Conservation (phyloP, 1,284 basidiomycete genomes). For the Peniophora sp. region DNA sequence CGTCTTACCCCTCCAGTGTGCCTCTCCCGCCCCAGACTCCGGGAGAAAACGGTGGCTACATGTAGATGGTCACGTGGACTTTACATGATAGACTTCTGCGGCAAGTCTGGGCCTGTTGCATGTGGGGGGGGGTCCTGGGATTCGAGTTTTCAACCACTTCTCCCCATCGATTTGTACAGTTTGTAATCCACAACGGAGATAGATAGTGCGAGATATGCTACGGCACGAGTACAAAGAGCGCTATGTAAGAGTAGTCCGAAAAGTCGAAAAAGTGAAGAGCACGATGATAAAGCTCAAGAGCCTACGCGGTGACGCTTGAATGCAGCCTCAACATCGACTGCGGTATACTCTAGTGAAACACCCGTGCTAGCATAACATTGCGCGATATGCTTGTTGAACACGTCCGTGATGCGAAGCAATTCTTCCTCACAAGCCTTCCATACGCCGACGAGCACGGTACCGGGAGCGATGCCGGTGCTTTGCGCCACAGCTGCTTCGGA, state of each 20-base stretch:
- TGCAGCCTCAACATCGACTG: conserved; percentile 68
- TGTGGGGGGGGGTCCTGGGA: too few species aligned
- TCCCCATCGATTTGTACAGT: too few species aligned
- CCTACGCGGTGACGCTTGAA: conserved; percentile 62
- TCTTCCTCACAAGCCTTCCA: conserved; percentile 88
- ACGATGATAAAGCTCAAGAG: conserved; percentile 23
- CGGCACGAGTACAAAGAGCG: too few species aligned
- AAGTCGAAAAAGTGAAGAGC: too few species aligned
- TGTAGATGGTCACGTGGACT: not conserved
- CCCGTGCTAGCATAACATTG: conserved; percentile 75
- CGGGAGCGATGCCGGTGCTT: conserved; percentile 49
- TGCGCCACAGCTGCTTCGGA: conserved; percentile 58
- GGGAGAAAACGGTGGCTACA: not conserved
- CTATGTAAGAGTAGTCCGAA: too few species aligned
- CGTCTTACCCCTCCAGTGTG: not conserved
- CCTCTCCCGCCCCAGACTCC: not conserved
- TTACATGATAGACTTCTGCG: not conserved
- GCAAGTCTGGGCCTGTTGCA: too few species aligned
- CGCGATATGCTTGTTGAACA: conserved; percentile 59
- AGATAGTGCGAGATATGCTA: too few species aligned
- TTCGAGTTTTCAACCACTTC: too few species aligned
- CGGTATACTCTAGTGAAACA: conserved; percentile 65
- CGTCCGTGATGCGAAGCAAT: conserved; percentile 61
- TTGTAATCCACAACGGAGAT: too few species aligned
- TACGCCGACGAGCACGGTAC: conserved; percentile 71